Evolutionary conservation across 352 stramenopile species (phyloP).

Genomic region (Pythium phragmiticola): DNA sequence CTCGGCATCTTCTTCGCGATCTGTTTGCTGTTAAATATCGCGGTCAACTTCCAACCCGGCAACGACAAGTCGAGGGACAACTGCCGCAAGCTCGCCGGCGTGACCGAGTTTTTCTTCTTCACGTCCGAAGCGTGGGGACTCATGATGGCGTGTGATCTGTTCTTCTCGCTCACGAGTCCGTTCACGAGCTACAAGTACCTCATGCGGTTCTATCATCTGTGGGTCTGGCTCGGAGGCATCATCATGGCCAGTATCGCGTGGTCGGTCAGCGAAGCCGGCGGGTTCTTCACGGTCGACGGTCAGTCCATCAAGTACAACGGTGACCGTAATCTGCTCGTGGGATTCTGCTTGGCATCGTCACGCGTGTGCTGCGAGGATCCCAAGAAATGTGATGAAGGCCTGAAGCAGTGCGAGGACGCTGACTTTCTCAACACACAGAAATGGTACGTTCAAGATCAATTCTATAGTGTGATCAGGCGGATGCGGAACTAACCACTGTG

Average conservation of each 20-base stretch:
- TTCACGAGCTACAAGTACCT: conserved; percentile 90
- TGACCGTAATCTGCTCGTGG: conserved; percentile 63
- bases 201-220: conserved; percentile 89
- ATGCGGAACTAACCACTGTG: neutral
- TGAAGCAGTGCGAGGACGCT: conserved; percentile 44
- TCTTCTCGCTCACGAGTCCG: conserved; percentile 85
- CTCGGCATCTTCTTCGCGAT: conserved; percentile 85
- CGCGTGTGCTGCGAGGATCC: conserved; percentile 69
- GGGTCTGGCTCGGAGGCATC: conserved; percentile 82
- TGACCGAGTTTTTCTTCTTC: conserved; percentile 91
- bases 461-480: neutral
- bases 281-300: conserved; percentile 85
- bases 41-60: conserved; percentile 73
- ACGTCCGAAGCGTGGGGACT: conserved; percentile 84
- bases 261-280: conserved; percentile 57
- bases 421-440: conserved; percentile 81
- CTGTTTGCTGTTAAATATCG: conserved; percentile 82
- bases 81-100: conserved; percentile 71
- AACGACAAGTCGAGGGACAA: conserved; percentile 40
- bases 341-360: conserved; percentile 83
- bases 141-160: conserved; percentile 87
- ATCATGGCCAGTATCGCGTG: conserved; percentile 80
- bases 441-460: conserved; percentile 36
- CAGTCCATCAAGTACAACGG: conserved; percentile 78
- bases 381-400: conserved; percentile 37